Base-by-base conservation (phyloP, 1,284 basidiomycete species). In the Trichosporon sp. region DNA sequence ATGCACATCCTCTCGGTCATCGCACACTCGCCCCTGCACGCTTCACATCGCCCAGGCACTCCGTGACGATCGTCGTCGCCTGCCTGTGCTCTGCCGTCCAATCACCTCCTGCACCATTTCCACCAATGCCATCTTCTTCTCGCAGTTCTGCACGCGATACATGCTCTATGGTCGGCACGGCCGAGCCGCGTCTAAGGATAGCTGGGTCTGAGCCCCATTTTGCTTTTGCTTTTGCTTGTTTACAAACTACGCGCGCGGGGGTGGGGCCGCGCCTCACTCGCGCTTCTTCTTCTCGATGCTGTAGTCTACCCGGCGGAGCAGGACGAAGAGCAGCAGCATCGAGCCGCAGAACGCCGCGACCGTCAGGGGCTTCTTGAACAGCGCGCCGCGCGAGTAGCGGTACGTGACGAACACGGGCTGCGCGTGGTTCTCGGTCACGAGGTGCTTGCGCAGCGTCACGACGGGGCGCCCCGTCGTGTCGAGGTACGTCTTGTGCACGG, bases 381-480 rank as follows among this genome's bases (percentile, higher is more conserved):
- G 90, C 25, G 91, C 90, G 32, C 86, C 85, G 68, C 90, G 79
- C 5, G 92, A 88, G 58, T 95, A 90, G 74, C 87, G 89, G 86
- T 98, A 98, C 47, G 90, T 89, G 69, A 96, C 77, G 66, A 78
- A 82, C 65, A 82, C 69, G 21, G 66, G 67, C 66, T 80, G 79
- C 11, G 87, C 87, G 80, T 98, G 94, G 75, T 87, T 89, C 77
- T 92, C 88, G 0, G 92, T 95, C 69, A 94, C 85, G 69, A 90
- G 84, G 56, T 87, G 83, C 84, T 94, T 95, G 65, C 86, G 83
- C 71, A 98, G 86, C 2, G 87, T 88, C 65, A 98, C 84, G 3
- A 87, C 86, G 2, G 92, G 93, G 47, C 96, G 89, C 23, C 97
- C 96, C 25, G 87, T 87, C n/a, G 95, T 94, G 82, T 99, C 96